Evolutionary conservation across 768 basidiomycete genomes (phyloP), one percentile per base, ranked within the genome.

Genomic region (Paxillus rubicundulus): DNA sequence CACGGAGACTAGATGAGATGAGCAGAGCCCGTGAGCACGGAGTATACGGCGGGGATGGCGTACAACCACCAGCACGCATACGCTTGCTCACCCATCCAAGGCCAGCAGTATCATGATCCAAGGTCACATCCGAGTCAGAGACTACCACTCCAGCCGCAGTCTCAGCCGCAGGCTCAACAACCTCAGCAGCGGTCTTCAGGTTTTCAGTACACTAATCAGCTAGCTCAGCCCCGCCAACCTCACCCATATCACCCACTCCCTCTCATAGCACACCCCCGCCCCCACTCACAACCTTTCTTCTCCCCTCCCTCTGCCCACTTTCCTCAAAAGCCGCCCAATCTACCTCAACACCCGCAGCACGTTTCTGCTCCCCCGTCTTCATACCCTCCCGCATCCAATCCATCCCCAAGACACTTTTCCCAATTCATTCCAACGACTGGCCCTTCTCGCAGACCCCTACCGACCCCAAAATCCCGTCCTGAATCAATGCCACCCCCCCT

Each of bases 401-500:
- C 34, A 9, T 21, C 46, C 18, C 45, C 50, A 14, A 45, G 34
- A 46, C 50, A 47, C 9, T 34, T 24, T 8, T 16, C 33, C 2
- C 43, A 28, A 14, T 45, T 28, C 10, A 24, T 13, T 18, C 13
- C 48, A 24, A 45, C 18, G 28, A 52, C 66, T 46, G 53, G 66
- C 24, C 57, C 66, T 45, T 56, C 56, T 24, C 62, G 60, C 47
- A 57, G 69, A 45, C 63, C 66, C 9, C 60, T 68, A 14, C 68
- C 70, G 5, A 66, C 65, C 1, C 62, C 65, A 9, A 62, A 65
- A 27, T 17, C 62, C 16, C 64, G 63, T 30, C 69, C 63, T 16
- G 64, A 66, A 49, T 59, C 61, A 17, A 55, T 70, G 53, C 59
- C 66, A 34, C 58, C 59, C 0, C 54, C 58, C 0, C 45, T 18